These are phyloP conservation scores for Lactarius evosmus DNA, from an alignment of 768 basidiomycete species.

Conservation along the genomic window DNA sequence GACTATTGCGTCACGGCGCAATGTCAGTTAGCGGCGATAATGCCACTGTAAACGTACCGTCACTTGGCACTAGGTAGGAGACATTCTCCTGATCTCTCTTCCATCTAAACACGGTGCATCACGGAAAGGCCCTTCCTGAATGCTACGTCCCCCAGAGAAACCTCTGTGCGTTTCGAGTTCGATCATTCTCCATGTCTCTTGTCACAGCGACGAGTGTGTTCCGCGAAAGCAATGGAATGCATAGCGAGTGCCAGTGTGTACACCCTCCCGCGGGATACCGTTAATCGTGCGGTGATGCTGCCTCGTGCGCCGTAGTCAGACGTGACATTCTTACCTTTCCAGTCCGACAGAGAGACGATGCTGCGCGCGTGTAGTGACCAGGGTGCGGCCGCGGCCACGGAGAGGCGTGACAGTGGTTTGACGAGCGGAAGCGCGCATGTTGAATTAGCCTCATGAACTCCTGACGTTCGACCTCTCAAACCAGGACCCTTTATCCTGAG, in stretches of 20 bases:
- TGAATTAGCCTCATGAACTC: constrained; percentile 13
- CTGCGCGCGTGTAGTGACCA: neutral
- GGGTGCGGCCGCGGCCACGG: neutral
- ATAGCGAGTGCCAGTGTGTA: neutral
- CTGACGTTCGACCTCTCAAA: constrained; percentile 11
- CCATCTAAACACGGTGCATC: neutral
- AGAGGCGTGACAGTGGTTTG: neutral
- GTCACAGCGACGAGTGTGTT: neutral
- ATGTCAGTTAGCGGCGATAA: neutral
- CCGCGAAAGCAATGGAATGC: neutral
- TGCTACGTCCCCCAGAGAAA: neutral
- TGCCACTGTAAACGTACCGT: constrained; percentile 1
- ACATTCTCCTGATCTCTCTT: neutral
- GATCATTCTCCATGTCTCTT: neutral
- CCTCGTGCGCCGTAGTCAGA: neutral
- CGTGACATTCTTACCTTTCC: neutral
- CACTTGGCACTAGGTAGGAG: neutral
- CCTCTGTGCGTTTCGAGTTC: neutral
- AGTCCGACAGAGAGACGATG: neutral
- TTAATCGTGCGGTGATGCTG: neutral
- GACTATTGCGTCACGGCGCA: neutral
- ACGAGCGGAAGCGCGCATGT: constrained; percentile 16
- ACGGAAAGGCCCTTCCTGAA: neutral
- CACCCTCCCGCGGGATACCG: neutral
- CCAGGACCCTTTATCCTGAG: constrained; percentile 8